phyloP scores from a whole-genome alignment of 2,329 filamentous ascomycete species.

The Colletotrichum falcatum region DNA sequence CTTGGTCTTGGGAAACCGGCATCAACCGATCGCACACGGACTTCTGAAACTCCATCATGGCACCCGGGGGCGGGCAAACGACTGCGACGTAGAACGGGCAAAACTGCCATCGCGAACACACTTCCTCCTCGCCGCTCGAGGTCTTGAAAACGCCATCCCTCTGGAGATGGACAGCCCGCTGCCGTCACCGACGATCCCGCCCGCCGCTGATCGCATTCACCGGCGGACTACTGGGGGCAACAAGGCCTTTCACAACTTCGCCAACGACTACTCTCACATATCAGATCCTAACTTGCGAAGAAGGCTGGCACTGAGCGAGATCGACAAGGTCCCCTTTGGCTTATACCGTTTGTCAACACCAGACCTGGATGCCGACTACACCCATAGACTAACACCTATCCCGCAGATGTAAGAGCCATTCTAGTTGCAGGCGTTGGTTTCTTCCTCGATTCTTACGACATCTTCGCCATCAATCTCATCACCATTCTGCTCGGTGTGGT shows the following conservation, averaged over 20 bases:
- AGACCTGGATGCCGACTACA: slow-evolving; percentile 28
- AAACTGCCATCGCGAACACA: slow-evolving; percentile 19
- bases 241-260: slow-evolving; percentile 79
- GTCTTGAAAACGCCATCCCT: slow-evolving; percentile 1
- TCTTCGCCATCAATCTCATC: slow-evolving; percentile 84
- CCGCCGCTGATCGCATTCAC: slow-evolving; percentile 44
- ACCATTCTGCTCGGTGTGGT: slow-evolving; percentile 80
- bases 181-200: slow-evolving; percentile 54
- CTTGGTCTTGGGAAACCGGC: neutral
- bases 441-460: slow-evolving; percentile 85
- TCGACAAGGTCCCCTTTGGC: slow-evolving; percentile 82
- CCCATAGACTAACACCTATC: neutral
- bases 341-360: slow-evolving; percentile 67
- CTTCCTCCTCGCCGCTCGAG: slow-evolving; percentile 5
- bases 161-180: slow-evolving; percentile 52
- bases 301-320: slow-evolving; percentile 80
- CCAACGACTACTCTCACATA: slow-evolving; percentile 75
- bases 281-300: slow-evolving; percentile 81
- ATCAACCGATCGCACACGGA: slow-evolving; percentile 5
- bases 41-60: slow-evolving; percentile 26
- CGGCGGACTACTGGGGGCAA: slow-evolving; percentile 70
- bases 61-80: slow-evolving; percentile 10
- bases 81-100: slow-evolving; percentile 34
- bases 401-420: slow-evolving; percentile 74
- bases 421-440: slow-evolving; percentile 85